Evolutionary conservation across 805 yeast species (phyloP).

Genomic region (Candida bentonensis): DNA sequence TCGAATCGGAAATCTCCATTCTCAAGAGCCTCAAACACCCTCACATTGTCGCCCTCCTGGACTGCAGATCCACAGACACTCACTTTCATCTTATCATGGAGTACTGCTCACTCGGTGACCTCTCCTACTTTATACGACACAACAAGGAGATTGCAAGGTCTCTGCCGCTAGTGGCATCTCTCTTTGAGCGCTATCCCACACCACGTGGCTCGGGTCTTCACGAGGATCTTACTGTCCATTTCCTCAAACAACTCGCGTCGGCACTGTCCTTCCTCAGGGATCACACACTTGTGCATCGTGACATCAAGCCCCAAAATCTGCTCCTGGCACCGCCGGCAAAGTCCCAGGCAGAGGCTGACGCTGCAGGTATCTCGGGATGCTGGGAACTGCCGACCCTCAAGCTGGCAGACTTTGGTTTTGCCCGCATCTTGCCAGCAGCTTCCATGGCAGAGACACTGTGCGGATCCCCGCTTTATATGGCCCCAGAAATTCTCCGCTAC

Average conservation of each 20-base stretch:
- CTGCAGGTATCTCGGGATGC: constrained; percentile 51
- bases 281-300: constrained; percentile 83
- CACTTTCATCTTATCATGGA: constrained; percentile 92
- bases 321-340: constrained; percentile 71
- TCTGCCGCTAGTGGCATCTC: constrained; percentile 65
- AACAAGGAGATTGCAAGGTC: constrained; percentile 55
- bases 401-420: constrained; percentile 96
- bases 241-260: constrained; percentile 71
- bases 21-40: constrained; percentile 82
- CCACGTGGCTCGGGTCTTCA: constrained; percentile 70
- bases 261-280: constrained; percentile 72
- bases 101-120: constrained; percentile 89
- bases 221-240: constrained; percentile 64
- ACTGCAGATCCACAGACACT: constrained; percentile 58
- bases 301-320: constrained; percentile 84
- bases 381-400: constrained; percentile 85
- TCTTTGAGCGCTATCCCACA: constrained; percentile 72
- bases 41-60: constrained; percentile 77
- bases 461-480: constrained; percentile 97
- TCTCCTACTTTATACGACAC: constrained; percentile 72
- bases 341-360: constrained; percentile 44
- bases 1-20: constrained; percentile 85
- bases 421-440: constrained; percentile 83
- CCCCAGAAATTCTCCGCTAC: constrained; percentile 88
- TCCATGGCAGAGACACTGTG: constrained; percentile 94